These are phyloP conservation scores for Candida takata DNA, from an alignment of 805 yeast species.

Conservation along the genomic window DNA sequence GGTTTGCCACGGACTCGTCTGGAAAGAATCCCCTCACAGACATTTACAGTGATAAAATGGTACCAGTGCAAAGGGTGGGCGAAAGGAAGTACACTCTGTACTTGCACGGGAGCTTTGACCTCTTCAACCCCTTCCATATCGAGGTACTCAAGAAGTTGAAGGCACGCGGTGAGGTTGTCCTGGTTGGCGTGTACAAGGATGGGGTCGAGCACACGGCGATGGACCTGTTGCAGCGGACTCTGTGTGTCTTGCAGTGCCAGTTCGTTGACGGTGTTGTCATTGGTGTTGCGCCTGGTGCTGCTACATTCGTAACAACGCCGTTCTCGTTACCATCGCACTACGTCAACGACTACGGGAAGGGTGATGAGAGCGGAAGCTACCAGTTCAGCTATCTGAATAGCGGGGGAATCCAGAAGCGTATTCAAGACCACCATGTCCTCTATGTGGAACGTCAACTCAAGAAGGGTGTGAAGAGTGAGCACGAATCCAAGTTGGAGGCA, in stretches of 20 bases:
- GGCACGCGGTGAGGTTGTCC: conserved; percentile 32
- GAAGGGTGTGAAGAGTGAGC: conserved; percentile 74
- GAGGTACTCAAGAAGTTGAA: conserved; percentile 52
- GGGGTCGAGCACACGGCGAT: conserved; percentile 59
- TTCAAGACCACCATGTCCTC: conserved; percentile 54
- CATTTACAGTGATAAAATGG: conserved; percentile 30
- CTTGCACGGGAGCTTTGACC: conserved; percentile 82
- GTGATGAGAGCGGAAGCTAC: too few relatives aligned
- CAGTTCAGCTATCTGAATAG: conserved; percentile 60
- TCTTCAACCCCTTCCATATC: conserved; percentile 91
- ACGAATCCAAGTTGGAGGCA: conserved; percentile 29
- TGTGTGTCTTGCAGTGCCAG: conserved; percentile 83
- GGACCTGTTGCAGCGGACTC: conserved; percentile 78
- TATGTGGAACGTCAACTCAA: conserved; percentile 83
- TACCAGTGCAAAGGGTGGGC: conserved; percentile 15
- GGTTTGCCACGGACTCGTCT: conserved; percentile 56
- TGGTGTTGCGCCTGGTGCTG: conserved; percentile 17
- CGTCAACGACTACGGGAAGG: conserved; percentile 37
- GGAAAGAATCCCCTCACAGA: conserved; percentile 50
- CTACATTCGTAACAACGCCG: too few relatives aligned
- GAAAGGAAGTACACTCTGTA: conserved; percentile 33
- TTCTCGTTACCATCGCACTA: conserved; percentile 4
- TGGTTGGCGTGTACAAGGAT: conserved; percentile 68
- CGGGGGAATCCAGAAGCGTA: conserved; percentile 67
- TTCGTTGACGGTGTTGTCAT: conserved; percentile 76